phyloP scores from a whole-genome alignment of 2,329 filamentous ascomycete genomes.

The Knufia petricola region DNA sequence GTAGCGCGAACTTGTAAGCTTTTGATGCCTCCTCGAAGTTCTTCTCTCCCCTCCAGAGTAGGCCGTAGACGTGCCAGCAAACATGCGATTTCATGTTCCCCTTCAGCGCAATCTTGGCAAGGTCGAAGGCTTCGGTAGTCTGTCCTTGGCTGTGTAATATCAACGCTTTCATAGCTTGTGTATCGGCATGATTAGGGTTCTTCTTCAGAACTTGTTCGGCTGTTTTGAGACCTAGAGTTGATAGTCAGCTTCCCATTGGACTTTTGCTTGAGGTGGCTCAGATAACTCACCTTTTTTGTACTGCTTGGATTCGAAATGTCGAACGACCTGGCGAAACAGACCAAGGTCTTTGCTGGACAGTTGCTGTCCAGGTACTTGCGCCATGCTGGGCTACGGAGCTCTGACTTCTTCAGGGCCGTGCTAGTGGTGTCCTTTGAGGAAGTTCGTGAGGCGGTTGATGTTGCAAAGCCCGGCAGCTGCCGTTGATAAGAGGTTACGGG shows the following conservation, averaged over 20 bases:
- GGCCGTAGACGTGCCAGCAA: conserved; percentile 97
- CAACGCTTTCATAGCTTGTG: conserved; percentile 96
- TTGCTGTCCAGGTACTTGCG: conserved; percentile 27
- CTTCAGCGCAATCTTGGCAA: conserved; percentile 84
- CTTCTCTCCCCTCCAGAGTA: conserved; percentile 86
- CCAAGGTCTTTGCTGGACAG: conserved; percentile 73
- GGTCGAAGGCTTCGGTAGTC: conserved; percentile 82
- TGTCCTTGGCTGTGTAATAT: conserved; percentile 91
- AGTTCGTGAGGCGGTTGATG: neutral
- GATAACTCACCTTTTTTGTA: conserved; percentile 56
- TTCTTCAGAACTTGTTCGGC: conserved; percentile 96
- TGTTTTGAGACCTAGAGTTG: conserved; percentile 64
- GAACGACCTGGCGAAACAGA: conserved; percentile 89
- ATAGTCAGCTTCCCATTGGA: conserved; percentile 12
- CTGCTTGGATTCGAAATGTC: conserved; percentile 95
- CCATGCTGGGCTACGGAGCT: conserved; percentile 15
- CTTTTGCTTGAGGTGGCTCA: neutral
- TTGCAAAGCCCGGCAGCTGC: neutral
- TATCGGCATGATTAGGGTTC: conserved; percentile 92
- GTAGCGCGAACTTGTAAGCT: conserved; percentile 92
- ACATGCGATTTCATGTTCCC: conserved; percentile 99
- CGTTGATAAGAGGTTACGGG: neutral
- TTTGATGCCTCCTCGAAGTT: conserved; percentile 99
- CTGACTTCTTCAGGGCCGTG: neutral
- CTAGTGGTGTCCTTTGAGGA: too few species aligned